Evolutionary conservation across 2,329 filamentous ascomycete genomes (phyloP), one percentile per base, ranked within the genome.

Genomic region (Fusarium redolens): DNA sequence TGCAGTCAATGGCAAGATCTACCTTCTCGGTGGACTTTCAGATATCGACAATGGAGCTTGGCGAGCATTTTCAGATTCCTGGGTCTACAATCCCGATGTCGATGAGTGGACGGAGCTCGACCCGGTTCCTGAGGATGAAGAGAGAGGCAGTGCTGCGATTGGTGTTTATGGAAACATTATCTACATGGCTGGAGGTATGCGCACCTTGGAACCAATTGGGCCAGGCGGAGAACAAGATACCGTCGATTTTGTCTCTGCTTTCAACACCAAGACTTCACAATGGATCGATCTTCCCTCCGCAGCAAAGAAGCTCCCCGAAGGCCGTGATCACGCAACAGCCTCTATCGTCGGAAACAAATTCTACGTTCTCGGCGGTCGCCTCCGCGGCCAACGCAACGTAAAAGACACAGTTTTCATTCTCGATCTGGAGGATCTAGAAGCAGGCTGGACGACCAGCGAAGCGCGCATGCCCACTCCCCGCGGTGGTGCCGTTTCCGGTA

Each of bases 141-240:
- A 76, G 47, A 68, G 75, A 20, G 84, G 82, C 0, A 81, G 79
- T 56, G 79, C 83, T 0, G 76, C 78, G 1, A 61, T 83, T 0
- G 79, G 78, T 4, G 79, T 83, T 2, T 61, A 77, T 10, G 76
- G 73, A 4, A 62, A 72, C 6, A 78, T 63, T 2, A 78, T 85
- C 8, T 82, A 80, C 55, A 74, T 85, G 4, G 83, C 81, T 3
- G 83, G 83, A 6, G 83, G 84, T 0, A 75, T 83, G 71, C 75
- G 75, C 3, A 68, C 69, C 1, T 68, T 82, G 6, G 57, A 66
- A 2, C 64, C 63, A 0, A 40, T 3, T 14, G 64, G 33, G 6
- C 57, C 57, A 4, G 43, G 31, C 0, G 70, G 70, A 50, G 69
- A 67, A 15, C 79, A 80, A 57, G 78, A 75, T 17, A 75, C 76